Conservation (phyloP, 2,329 filamentous ascomycete species). For the Ascochyta pisi region DNA sequence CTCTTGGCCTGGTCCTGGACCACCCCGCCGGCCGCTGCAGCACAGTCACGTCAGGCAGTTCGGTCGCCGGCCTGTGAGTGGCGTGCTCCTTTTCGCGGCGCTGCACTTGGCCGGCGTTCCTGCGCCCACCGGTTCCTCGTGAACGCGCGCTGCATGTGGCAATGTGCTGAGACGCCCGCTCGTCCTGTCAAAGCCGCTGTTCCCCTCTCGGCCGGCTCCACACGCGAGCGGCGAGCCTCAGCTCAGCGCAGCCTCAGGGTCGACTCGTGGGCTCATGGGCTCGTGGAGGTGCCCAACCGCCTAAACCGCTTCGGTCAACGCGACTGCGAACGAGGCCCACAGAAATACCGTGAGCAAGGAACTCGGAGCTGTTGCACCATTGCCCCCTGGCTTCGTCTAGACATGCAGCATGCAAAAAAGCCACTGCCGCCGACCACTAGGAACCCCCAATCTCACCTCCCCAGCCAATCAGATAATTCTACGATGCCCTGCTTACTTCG, state of each 20-base stretch:
- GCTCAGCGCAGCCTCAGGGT: background rate
- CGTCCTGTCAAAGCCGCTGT: conserved; percentile 17
- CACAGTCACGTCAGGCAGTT: conserved; percentile 8
- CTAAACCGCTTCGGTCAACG: conserved; percentile 6
- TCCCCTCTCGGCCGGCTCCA: conserved; percentile 15
- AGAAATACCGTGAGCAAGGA: conserved; percentile 13
- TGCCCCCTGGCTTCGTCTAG: background rate
- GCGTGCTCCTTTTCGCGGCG: conserved; percentile 8
- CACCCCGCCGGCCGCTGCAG: conserved; percentile 7
- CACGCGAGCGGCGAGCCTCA: conserved; percentile 5
- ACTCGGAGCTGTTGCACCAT: conserved; percentile 21
- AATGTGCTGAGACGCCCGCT: conserved; percentile 18
- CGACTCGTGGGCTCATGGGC: conserved; percentile 4
- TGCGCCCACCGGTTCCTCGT: conserved; percentile 7
- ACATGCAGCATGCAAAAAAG: conserved; percentile 3
- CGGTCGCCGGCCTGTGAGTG: background rate
- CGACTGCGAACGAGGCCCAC: conserved; percentile 16
- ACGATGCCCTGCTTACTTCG: conserved; percentile 13
- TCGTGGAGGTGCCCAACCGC: conserved; percentile 11
- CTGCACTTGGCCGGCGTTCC: conserved; percentile 7
- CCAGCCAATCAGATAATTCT: conserved; percentile 38
- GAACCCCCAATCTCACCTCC: conserved; percentile 23
- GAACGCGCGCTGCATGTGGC: conserved; percentile 11
- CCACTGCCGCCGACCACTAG: conserved; percentile 24
- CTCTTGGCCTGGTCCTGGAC: background rate